Base-by-base conservation (phyloP, 1,139 yeast genomes). In the Yamadazyma friedrichii region DNA sequence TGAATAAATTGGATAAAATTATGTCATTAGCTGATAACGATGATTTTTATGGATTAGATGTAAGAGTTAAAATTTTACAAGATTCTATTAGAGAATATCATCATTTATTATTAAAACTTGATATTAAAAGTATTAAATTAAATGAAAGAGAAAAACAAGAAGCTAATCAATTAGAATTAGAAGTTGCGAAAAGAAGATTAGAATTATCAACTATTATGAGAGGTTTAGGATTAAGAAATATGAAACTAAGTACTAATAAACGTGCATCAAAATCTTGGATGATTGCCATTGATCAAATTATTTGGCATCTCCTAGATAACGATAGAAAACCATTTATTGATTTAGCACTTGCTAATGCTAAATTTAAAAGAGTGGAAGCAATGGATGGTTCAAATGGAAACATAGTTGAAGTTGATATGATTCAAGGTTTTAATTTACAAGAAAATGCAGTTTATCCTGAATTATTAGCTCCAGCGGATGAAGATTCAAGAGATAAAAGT, bases 361-460 rank as follows among this genome's bases (percentile, higher is more conserved):
- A 69, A 29, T 88, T 81, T 60, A 78, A 76, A 38, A 70, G 84
- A 31, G 64, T 80, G 0, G 88, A 83, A 49, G 59, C 72, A 3
- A 61, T 69, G 15, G 77, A 67, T 49, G 81, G 80, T 1, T 65
- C 78, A 2, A 84, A 87, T 20, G 74, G 79, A 33, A 84, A 87
- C 48, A 62, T 72, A 30, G 80, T 87, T 48, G 71, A 73, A 24
- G 64, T 88, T 3, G 67, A 70, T 12, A 75, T 91, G 55, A 64
- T 89, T 47, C 88, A 84, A 54, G 91, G 88, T 0, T 75, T 83
- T 52, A 88, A 88, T 53, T 63, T 86, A 44, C 80, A 78, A 39
- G 65, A 68, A n/a, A 64, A 74, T 22, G 77, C 88, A 0, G 58
- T 73, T 1, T 87, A 83, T 54, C 93, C 95, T 0, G 89, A 87